These are phyloP conservation scores for Populus trichocarpa DNA, from an alignment of 441 rosid genomes.

Conservation along the genomic window DNA sequence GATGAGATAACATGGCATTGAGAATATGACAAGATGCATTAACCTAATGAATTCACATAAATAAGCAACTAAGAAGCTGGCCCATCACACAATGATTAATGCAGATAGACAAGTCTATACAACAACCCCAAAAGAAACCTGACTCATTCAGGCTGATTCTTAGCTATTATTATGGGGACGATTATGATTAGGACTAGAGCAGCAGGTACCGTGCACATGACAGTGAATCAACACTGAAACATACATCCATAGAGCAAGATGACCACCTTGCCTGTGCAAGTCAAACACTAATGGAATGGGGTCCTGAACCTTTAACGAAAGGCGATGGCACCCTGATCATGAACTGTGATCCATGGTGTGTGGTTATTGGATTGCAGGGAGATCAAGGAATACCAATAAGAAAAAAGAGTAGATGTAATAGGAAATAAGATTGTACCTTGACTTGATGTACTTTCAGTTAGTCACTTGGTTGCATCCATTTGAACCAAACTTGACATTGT, in stretches of 20 bases:
- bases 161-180: not conserved
- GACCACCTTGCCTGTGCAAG: not conserved
- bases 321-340: constrained; percentile 4
- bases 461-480: not conserved
- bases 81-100: not conserved
- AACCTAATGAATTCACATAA: not conserved
- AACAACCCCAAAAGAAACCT: not conserved
- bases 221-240: not conserved
- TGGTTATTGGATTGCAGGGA: not conserved
- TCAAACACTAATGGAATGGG: constrained; percentile 19
- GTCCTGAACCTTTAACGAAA: constrained; percentile 10
- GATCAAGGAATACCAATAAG: not conserved
- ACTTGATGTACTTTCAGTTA: not conserved
- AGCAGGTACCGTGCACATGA: not conserved
- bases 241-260: no score
- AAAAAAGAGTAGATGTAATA: not conserved
- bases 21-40: not conserved
- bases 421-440: constrained; percentile 1
- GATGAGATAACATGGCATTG: not conserved
- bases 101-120: not conserved
- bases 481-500: not conserved
- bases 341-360: not conserved
- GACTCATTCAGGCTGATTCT: not conserved
- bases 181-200: not conserved
- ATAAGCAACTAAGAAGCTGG: not conserved